Base-by-base conservation (phyloP, 2,329 filamentous ascomycete species). In the Trichophyton schoenleinii region DNA sequence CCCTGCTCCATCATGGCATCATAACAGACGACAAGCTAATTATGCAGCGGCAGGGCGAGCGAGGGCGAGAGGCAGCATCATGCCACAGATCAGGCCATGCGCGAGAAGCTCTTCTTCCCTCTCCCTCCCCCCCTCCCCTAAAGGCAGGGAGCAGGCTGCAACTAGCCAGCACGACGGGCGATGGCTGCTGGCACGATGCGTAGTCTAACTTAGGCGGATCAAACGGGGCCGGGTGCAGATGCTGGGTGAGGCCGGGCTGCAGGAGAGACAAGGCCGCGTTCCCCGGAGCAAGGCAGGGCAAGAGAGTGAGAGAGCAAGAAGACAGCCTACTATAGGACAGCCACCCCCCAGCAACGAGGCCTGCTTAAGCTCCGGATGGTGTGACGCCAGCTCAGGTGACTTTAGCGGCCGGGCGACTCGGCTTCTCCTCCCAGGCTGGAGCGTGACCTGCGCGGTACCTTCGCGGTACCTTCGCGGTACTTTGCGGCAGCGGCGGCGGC, bases 311-410 rank as follows among this genome's bases (percentile, higher is more conserved):
- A 18, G 18, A 18, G 18, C 18, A 18, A 18, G 18, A 18, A 18
- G 18, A 18, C 18, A 18, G 18, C 18, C 18, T 18, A 18, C 18
- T 18, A 28, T 28, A 28, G 25, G 25, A 18, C 5, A 28, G 25
- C 22, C 2, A 4, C 25, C 3, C 25, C 25, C 25, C 25, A 31
- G 28, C 6, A 7, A 7, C 28, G 28, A 42, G 15, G 38, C 38
- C 13, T 13, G 38, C 4, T 31, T 53, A 55, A 55, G 31, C 52
- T 55, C 52, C 28, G 46, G 44, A 48, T 48, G 28, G 52, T 55
- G 52, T 55, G 52, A 55, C 52, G 52, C 52, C 52, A 55, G 52
- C 52, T 55, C 52, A 55, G 52, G 52, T 55, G 52, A 55, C 52
- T 44, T 13, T 38, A 2, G 34, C 34, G 11, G 34, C 11, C 34